Conservation (phyloP, 495 filamentous ascomycete species). For the Margaritispora aquatica region DNA sequence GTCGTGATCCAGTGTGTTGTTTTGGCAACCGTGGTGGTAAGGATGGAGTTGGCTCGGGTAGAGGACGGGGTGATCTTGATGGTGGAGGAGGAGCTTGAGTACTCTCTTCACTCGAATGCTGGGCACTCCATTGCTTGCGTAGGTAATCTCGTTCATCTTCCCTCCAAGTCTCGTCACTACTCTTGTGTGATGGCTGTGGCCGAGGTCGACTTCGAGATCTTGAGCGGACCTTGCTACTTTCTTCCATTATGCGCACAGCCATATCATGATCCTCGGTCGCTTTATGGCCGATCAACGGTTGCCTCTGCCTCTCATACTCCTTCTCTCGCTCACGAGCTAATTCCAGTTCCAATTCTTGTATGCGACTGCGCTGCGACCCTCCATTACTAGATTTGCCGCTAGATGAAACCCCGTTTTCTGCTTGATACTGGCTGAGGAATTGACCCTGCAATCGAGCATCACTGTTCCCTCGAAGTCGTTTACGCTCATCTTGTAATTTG, state of each 20-base stretch:
- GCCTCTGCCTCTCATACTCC: conserved; percentile 76
- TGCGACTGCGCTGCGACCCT: conserved; percentile 41
- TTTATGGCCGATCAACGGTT: conserved; percentile 39
- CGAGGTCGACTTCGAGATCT: conserved; percentile 37
- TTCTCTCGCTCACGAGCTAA: conserved; percentile 79
- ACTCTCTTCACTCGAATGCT: conserved; percentile 32
- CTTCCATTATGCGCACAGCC: conserved; percentile 23
- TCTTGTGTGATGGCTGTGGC: conserved; percentile 25
- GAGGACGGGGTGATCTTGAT: conserved; percentile 31
- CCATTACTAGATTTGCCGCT: conserved; percentile 9
- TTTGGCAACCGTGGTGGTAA: conserved; percentile 14
- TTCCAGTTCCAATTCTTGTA: conserved; percentile 81
- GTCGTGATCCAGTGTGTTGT: conserved; percentile 31
- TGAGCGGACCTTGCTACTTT: conserved; percentile 28
- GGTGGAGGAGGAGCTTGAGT: conserved; percentile 28
- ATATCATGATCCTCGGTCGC: conserved; percentile 24
- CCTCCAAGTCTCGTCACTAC: conserved; percentile 56
- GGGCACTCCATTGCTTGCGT: conserved; percentile 60
- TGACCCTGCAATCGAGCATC: conserved; percentile 73
- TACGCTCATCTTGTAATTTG: conserved; percentile 59
- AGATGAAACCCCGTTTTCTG: conserved; percentile 36
- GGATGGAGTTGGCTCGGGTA: conserved; percentile 20
- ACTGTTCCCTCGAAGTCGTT: conserved; percentile 49
- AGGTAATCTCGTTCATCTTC: conserved; percentile 71
- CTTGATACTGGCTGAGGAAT: conserved; percentile 80